These are phyloP conservation scores for Monosporascus sp. DNA, from an alignment of 2,329 filamentous ascomycete genomes.

Conservation along the genomic window DNA sequence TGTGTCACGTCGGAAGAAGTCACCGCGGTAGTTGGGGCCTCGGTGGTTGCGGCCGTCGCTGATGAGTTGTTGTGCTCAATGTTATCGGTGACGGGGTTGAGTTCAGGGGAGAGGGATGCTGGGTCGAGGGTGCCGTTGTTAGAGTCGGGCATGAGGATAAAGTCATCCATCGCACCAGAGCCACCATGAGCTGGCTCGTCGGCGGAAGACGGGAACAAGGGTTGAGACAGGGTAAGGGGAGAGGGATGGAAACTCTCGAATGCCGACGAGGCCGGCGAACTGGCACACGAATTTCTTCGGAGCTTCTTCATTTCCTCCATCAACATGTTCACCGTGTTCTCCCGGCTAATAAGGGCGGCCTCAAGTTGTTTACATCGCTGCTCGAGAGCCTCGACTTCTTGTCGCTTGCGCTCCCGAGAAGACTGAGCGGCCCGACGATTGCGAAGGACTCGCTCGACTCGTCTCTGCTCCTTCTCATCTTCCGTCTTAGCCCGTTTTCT, in stretches of 20 bases:
- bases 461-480: constrained; percentile 96
- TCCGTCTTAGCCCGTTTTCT: constrained; percentile 98
- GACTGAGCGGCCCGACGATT: constrained; percentile 96
- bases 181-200: constrained; percentile 22
- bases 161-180: constrained; percentile 36
- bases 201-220: constrained; percentile 46
- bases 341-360: constrained; percentile 54
- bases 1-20: constrained; percentile 88
- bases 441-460: constrained; percentile 92
- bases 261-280: constrained; percentile 36
- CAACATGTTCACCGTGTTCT: constrained; percentile 47
- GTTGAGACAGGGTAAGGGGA: constrained; percentile 53
- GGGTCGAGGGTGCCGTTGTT: constrained; percentile 53
- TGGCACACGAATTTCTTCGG: constrained; percentile 38
- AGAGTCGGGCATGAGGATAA: constrained; percentile 35
- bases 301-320: constrained; percentile 47
- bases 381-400: constrained; percentile 82
- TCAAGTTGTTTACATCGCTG: constrained; percentile 68
- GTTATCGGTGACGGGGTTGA: constrained; percentile 47
- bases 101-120: constrained; percentile 54
- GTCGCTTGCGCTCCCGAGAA: constrained; percentile 86
- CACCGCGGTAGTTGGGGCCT: constrained; percentile 23
- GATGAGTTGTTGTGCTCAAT: constrained; percentile 22
- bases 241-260: constrained; percentile 39
- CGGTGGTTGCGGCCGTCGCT: constrained; percentile 14